Evolutionary conservation across 441 rosid genomes (phyloP).

Genomic region (Biscutella laevigata): DNA sequence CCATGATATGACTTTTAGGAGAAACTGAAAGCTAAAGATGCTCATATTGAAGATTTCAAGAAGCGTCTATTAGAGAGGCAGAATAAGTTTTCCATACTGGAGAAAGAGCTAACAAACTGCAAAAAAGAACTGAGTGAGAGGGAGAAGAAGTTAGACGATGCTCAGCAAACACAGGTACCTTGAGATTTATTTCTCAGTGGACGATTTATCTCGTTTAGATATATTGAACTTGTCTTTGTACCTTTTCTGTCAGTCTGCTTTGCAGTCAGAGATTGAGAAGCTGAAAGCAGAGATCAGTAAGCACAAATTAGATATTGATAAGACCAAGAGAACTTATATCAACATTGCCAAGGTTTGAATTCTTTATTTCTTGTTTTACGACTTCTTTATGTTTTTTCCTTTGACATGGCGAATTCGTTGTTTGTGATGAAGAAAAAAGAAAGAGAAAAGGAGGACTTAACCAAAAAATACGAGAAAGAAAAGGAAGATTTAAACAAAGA

Average conservation of each 20-base stretch:
- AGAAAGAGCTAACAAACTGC: constrained; percentile 61
- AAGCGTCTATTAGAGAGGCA: constrained; percentile 45
- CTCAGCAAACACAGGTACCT: constrained; percentile 58
- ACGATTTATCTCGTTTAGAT: constrained; percentile 2
- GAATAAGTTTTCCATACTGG: constrained; percentile 52
- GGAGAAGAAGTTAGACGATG: constrained; percentile 57
- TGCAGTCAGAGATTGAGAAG: constrained; percentile 18
- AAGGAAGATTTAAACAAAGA: constrained; percentile 70
- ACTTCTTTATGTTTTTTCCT: not conserved
- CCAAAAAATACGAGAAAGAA: constrained; percentile 51
- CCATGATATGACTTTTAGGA: constrained; percentile 37
- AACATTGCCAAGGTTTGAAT: constrained; percentile 42
- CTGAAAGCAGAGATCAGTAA: constrained; percentile 19
- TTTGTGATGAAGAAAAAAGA: constrained; percentile 22
- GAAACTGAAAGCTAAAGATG: constrained; percentile 54
- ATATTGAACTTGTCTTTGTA: constrained; percentile 11
- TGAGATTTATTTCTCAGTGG: not conserved
- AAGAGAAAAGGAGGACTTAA: too few species aligned
- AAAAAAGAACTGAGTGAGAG: constrained; percentile 53
- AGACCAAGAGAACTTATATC: constrained; percentile 34
- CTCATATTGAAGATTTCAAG: constrained; percentile 51
- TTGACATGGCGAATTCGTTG: constrained; percentile 37
- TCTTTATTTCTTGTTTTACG: not conserved
- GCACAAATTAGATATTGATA: constrained; percentile 16
- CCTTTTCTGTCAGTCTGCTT: constrained; percentile 37